phyloP scores from a whole-genome alignment of 2,329 filamentous ascomycete species.

The Pyricularia pennisetigena region DNA sequence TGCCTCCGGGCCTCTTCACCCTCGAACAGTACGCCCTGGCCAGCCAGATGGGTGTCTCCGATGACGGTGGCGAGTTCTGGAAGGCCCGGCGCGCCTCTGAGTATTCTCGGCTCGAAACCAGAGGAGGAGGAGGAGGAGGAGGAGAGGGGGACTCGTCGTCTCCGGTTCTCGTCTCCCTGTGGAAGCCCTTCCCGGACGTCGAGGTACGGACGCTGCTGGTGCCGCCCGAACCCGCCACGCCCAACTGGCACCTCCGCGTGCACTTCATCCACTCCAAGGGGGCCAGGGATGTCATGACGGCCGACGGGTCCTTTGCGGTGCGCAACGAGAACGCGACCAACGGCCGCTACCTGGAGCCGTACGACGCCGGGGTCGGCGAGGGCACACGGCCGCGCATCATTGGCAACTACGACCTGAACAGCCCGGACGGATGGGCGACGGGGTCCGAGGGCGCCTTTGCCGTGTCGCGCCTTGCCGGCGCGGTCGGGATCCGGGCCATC shows the following conservation, averaged over 20 bases:
- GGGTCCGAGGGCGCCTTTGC: constrained; percentile 45
- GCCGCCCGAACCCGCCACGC: constrained; percentile 45
- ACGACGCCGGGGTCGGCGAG: constrained; percentile 33
- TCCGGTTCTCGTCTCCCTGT: constrained; percentile 57
- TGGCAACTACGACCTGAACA: constrained; percentile 49
- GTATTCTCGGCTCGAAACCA: constrained; percentile 50
- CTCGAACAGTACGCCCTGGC: constrained; percentile 70
- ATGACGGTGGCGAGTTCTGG: constrained; percentile 71
- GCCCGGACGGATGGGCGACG: constrained; percentile 36
- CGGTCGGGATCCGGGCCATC: constrained; percentile 45
- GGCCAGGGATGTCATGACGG: constrained; percentile 52
- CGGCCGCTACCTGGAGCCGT: constrained; percentile 39
- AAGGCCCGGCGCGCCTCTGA: constrained; percentile 62
- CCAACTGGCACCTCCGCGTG: constrained; percentile 61
- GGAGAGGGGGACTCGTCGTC: constrained; percentile 25
- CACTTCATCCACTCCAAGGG: constrained; percentile 51
- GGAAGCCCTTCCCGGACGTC: constrained; percentile 64
- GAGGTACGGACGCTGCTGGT: constrained; percentile 54
- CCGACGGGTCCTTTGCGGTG: constrained; percentile 68
- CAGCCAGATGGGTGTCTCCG: constrained; percentile 65
- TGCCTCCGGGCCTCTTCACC: constrained; percentile 65
- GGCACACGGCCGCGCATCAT: constrained; percentile 46
- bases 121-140: too few relatives aligned
- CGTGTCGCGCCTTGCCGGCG: constrained; percentile 45
- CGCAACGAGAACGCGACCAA: constrained; percentile 38